Base-by-base conservation (phyloP, 2,329 filamentous ascomycete species). In the Chrysoporthe deuterocubensis region DNA sequence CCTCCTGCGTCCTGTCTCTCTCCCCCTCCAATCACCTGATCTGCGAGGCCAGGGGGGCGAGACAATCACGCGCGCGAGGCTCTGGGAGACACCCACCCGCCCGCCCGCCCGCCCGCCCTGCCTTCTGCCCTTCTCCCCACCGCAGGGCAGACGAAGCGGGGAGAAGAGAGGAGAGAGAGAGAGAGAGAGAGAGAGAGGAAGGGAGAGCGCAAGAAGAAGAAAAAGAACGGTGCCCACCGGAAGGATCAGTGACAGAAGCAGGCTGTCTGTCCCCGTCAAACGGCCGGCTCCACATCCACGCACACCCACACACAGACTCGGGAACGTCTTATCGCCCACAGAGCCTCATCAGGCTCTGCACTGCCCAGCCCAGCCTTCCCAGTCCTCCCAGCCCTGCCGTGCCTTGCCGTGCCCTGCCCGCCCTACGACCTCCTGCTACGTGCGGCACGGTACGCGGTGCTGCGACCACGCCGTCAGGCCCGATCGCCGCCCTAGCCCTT, bases 241-340 rank as follows among this genome's bases (percentile, higher is more conserved):
- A 57, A 57, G 54, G 54, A 57, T 57, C 34, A 57, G 54, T 57
- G 54, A 40, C 54, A 44, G 57, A 60, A 60, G 57, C 57, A 60
- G 42, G 57, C 57, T 21, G 13, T 44, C 21, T 16, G 40, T 44
- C 57, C n/a, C 40, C 57, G 57, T 60, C 57, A 4, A 26, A 37
- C 11, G 57, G 44, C 26, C 26, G 26, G 37, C 57, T 60, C 57
- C 57, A 60, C 57, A 60, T n/a, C 40, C 40, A 60, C 57, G 57
- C 57, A 60, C 57, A 60, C 57, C 56, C 40, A 54, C 50, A 60
- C 57, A 44, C n/a, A 42, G 34, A 18, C 57, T 60, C 57, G 42
- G n/a, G n/a, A 13, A 13, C 18, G 26, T 54, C 21, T 13, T 13
- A 21, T 13, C n/a, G 26, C 50, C 34, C 32, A 40, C 54, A 57